phyloP scores from a whole-genome alignment of 345 rosid genomes.

The Hibiscus syriacus region DNA sequence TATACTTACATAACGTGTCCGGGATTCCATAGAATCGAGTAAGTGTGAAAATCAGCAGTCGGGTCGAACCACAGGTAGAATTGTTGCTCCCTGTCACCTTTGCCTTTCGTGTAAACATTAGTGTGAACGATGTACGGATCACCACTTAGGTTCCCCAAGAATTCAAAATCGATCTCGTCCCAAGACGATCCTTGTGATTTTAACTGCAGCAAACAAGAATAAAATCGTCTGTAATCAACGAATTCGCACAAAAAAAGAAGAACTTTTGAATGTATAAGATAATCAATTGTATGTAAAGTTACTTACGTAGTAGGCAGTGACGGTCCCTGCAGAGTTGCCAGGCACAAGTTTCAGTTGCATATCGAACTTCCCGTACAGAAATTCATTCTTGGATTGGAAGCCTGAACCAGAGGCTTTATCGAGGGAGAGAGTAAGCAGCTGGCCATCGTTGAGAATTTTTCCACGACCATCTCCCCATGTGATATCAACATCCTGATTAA shows the following conservation, averaged over 20 bases:
- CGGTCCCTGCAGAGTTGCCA: not conserved
- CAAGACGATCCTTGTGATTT: not conserved
- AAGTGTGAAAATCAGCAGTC: conserved; percentile 42
- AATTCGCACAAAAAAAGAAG: no score
- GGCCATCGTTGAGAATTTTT: not conserved
- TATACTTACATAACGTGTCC: conserved; percentile 28
- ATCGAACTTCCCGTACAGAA: not conserved
- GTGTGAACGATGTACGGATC: not conserved
- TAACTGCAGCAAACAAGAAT: not conserved
- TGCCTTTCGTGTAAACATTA: not conserved
- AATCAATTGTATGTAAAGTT: not conserved
- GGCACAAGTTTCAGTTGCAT: not conserved
- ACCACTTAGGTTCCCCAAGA: not conserved
- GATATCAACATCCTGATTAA: not conserved
- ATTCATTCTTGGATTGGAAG: not conserved
- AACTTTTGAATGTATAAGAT: conserved; percentile 21
- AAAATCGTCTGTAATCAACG: not conserved
- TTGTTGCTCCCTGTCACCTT: not conserved
- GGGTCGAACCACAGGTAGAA: not conserved
- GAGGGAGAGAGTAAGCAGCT: not conserved
- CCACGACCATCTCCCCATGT: not conserved
- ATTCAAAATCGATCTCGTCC: not conserved
- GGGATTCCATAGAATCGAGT: conserved; percentile 49
- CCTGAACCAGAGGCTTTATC: not conserved
- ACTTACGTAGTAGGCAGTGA: not conserved